Conservation (phyloP, 2,329 filamentous ascomycete species). For the Colletotrichum shisoi region DNA sequence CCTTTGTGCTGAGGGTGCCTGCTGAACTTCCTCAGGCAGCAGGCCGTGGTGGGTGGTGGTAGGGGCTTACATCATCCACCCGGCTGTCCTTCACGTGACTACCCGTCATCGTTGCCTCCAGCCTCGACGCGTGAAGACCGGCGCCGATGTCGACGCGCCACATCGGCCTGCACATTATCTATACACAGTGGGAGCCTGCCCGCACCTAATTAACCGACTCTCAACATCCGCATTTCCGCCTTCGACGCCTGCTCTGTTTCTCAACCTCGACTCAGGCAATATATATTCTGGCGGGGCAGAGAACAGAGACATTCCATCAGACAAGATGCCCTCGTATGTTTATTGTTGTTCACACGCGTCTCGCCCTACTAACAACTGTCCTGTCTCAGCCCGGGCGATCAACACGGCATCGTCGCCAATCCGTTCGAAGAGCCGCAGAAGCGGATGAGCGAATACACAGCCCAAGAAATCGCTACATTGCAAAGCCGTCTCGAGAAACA, state of each 20-base stretch:
- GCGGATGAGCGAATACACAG: constrained; percentile 81
- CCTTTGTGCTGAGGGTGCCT: neutral
- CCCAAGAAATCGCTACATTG: constrained; percentile 87
- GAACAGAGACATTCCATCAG: neutral
- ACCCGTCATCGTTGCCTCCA: constrained; percentile 32
- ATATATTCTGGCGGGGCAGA: neutral
- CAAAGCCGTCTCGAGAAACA: constrained; percentile 89
- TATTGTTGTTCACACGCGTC: constrained; percentile 29
- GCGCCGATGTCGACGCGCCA: constrained; percentile 23
- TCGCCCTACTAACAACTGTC: constrained; percentile 38
- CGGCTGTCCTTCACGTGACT: constrained; percentile 23
- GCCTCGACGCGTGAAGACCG: constrained; percentile 32
- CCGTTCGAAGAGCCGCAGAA: constrained; percentile 79
- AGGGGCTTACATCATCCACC: neutral
- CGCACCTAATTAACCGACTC: neutral
- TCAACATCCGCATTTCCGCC: neutral
- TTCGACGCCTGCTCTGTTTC: neutral
- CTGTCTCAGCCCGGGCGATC: constrained; percentile 69
- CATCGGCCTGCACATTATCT: neutral
- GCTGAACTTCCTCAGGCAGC: constrained; percentile 3
- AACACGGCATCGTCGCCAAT: constrained; percentile 70
- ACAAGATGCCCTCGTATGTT: constrained; percentile 57
- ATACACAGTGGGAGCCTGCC: constrained; percentile 6
- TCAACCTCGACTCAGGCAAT: neutral
- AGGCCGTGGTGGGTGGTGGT: neutral